phyloP scores from a whole-genome alignment of 805 yeast species.

The Saturnispora kantuleensis region DNA sequence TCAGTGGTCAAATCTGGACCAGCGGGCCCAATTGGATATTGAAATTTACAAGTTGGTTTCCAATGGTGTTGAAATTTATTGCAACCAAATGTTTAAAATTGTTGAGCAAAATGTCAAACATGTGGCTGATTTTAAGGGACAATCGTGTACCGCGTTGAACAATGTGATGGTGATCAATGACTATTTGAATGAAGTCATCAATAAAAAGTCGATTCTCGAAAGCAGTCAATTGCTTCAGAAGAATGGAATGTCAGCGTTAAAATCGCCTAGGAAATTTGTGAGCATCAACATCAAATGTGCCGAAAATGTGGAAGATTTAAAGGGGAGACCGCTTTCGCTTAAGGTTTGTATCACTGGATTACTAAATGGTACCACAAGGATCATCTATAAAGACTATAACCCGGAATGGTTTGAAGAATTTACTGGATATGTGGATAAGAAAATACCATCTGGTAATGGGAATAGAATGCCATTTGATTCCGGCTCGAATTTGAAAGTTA shows the following conservation, averaged over 20 bases:
- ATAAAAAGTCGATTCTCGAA: conserved; percentile 9
- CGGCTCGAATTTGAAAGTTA: conserved; percentile 4
- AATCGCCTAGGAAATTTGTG: conserved; percentile 13
- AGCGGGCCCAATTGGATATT: conserved; percentile 54
- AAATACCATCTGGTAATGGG: neutral
- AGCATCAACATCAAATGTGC: conserved; percentile 20
- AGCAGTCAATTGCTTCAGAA: conserved; percentile 3
- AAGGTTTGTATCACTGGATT: conserved; percentile 19
- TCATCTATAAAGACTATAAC: conserved; percentile 46
- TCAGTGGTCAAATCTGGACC: conserved; percentile 57
- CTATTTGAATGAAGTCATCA: conserved; percentile 7
- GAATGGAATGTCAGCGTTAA: neutral
- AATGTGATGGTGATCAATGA: conserved; percentile 19
- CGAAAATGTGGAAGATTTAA: conserved; percentile 24
- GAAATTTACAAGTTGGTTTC: conserved; percentile 53
- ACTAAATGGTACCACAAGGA: conserved; percentile 43
- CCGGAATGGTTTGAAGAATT: conserved; percentile 89
- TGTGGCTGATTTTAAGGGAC: conserved; percentile 15
- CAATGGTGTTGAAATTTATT: conserved; percentile 45
- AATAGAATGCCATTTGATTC: conserved; percentile 4
- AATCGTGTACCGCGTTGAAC: conserved; percentile 23
- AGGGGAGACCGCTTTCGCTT: conserved; percentile 23
- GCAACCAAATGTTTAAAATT: conserved; percentile 25
- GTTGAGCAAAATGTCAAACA: conserved; percentile 15
- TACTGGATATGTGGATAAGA: conserved; percentile 31